These are phyloP conservation scores for Phytopythium litorale DNA, from an alignment of 352 stramenopile species.

Conservation along the genomic window DNA sequence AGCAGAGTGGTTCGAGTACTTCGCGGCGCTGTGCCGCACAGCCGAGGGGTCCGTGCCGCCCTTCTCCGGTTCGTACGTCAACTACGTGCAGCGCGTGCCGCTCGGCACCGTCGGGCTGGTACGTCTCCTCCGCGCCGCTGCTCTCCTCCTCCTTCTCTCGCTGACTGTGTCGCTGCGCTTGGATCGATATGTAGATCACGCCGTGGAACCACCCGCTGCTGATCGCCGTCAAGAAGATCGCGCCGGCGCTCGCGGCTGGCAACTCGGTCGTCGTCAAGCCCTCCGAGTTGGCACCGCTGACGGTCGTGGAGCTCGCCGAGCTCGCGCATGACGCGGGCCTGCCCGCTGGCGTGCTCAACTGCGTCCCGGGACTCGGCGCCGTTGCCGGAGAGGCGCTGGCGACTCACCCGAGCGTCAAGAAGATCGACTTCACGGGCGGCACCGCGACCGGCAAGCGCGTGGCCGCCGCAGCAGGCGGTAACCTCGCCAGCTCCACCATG, in stretches of 20 bases:
- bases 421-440: slow-evolving; percentile 55
- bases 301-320: slow-evolving; percentile 40
- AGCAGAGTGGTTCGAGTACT: slow-evolving; percentile 84
- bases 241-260: slow-evolving; percentile 59
- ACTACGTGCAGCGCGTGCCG: slow-evolving; percentile 49
- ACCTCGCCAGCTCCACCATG: slow-evolving; percentile 49
- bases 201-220: slow-evolving; percentile 82
- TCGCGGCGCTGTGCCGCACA: slow-evolving; percentile 63
- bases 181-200: slow-evolving; percentile 37
- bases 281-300: slow-evolving; percentile 74
- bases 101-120: slow-evolving; percentile 61
- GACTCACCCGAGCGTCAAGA: slow-evolving; percentile 35
- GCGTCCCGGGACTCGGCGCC: slow-evolving; percentile 30
- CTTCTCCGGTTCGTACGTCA: slow-evolving; percentile 54
- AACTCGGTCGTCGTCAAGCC: slow-evolving; percentile 87
- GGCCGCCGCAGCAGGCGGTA: slow-evolving; percentile 28
- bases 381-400: slow-evolving; percentile 31
- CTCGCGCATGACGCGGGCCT: slow-evolving; percentile 33
- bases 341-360: slow-evolving; percentile 46
- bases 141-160: not conserved
- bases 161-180: not conserved
- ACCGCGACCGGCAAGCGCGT: slow-evolving; percentile 33
- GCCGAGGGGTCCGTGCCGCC: slow-evolving; percentile 59
- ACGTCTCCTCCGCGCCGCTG: not conserved
- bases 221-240: slow-evolving; percentile 74